Conservation (phyloP, 352 stramenopile species). For the Thraustochytrium striatum region DNA sequence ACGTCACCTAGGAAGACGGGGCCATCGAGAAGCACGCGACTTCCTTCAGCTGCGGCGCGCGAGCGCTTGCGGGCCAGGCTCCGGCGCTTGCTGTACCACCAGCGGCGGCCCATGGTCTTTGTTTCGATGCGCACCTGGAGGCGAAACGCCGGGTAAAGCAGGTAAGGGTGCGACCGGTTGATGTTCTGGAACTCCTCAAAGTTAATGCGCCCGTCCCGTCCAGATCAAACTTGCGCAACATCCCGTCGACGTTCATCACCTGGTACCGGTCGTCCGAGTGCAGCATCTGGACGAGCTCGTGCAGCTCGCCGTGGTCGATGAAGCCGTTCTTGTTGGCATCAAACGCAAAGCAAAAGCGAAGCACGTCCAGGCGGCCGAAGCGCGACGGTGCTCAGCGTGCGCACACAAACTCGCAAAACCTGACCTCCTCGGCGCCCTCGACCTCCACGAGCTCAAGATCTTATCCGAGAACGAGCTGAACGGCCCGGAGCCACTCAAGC, state of each 20-base stretch:
- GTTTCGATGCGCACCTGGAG: conserved; percentile 51
- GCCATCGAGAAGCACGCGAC: neutral
- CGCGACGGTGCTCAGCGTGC: neutral
- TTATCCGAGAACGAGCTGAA: conserved; percentile 28
- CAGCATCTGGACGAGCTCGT: conserved; percentile 45
- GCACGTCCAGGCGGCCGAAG: conserved; percentile 25
- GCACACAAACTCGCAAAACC: conserved; percentile 58
- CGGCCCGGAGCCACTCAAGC: conserved; percentile 41
- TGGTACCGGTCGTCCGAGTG: conserved; percentile 11
- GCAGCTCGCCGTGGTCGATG: conserved; percentile 47
- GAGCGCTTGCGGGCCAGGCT: neutral
- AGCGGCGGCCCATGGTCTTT: conserved; percentile 3
- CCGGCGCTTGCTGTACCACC: neutral
- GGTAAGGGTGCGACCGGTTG: conserved; percentile 53
- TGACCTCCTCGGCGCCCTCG: conserved; percentile 53
- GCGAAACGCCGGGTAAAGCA: conserved; percentile 56
- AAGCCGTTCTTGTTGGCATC: conserved; percentile 49
- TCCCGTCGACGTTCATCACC: conserved; percentile 12
- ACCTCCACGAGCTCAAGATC: conserved; percentile 53
- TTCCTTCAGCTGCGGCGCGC: neutral
- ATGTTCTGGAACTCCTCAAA: conserved; percentile 58
- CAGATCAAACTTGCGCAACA: conserved; percentile 49
- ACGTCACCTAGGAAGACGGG: no score
- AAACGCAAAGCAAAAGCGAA: conserved; percentile 50
- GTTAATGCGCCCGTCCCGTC: conserved; percentile 51